Evolutionary conservation across 176 grass and related monocot species (phyloP), one percentile per base, ranked within the genome.

Genomic region (Oryza punctata): DNA sequence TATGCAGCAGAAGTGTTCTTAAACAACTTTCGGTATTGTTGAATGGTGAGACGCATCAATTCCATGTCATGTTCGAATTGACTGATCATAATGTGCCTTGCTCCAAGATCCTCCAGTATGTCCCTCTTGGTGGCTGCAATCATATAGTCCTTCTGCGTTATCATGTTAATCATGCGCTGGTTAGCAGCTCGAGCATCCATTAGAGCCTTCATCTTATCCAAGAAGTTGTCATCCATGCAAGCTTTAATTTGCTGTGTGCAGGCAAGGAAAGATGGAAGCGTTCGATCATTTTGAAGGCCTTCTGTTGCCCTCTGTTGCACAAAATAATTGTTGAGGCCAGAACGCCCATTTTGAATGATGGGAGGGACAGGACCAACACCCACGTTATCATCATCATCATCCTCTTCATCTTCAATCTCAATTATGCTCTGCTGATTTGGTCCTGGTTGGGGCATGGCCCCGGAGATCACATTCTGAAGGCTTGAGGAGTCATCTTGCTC

Each of bases 1-100:
- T 68, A 78, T 78, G 70, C 21, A 67, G 83, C 44, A 16, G 9
- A 40, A 38, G 67, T 63, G 61, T 82, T 73, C 29, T 78, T 1
- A 7, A 82, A 24, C 30, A 63, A 49, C 18, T 38, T 21, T 26
- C 2, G 1, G 28, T 23, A 73, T 0, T 66, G 66, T 72, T 82
- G 67, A 73, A 82, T 0, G 4, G 15, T 24, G 7, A 2, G 0
- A 16, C 0, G 0, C 84, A 90, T 74, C 13, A 29, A 8, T 40
- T 50, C 40, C 29, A 16, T 46, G 26, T 67, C 66, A 7, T 72
- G 46, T n/a, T 90, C 35, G 0, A 68, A 52, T 24, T 1, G 15
- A 1, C 10, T 12, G 8, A 78, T 29, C 38, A 1, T 44, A 21
- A 15, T 12, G 18, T 16, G 9, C 28, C 75, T 29, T 14, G 0